Evolutionary conservation across 371 early-diverging fungal species (phyloP).

Genomic region (Saksenaea vasiformis): DNA sequence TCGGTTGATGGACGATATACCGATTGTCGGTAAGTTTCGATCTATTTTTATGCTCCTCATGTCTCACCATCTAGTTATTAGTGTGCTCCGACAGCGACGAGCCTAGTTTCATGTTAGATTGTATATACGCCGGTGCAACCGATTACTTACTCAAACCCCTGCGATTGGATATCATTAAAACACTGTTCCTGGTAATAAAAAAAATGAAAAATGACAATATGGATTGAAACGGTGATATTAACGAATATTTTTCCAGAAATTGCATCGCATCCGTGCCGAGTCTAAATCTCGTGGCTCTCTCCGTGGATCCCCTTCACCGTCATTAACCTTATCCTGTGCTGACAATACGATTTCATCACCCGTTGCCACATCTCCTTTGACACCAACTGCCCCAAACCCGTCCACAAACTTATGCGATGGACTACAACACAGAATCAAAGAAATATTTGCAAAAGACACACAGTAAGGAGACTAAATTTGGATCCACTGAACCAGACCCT

Average conservation of each 20-base stretch:
- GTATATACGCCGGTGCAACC: conserved; percentile 51
- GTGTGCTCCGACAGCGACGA: conserved; percentile 34
- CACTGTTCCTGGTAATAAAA: conserved; percentile 49
- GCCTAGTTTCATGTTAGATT: conserved; percentile 37
- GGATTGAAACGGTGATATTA: no score
- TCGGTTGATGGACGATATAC: conserved; percentile 2
- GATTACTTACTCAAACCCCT: conserved; percentile 54
- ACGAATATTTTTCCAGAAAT: conserved; percentile 7
- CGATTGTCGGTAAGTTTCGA: conserved; percentile 9
- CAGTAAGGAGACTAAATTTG: conserved; percentile 11
- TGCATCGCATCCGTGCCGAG: conserved; percentile 21
- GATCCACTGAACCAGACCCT: neutral
- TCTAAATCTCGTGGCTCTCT: conserved; percentile 16
- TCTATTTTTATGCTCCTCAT: neutral
- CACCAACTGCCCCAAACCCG: conserved; percentile 7
- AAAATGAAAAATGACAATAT: no score
- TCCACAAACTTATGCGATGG: conserved; percentile 8
- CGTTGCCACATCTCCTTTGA: conserved; percentile 9
- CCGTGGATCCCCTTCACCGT: conserved; percentile 14
- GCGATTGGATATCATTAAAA: conserved; percentile 49
- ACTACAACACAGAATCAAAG: conserved; percentile 25
- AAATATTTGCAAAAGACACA: conserved; percentile 26
- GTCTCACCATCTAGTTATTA: conserved; percentile 5
- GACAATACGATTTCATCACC: conserved; percentile 6
- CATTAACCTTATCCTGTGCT: conserved; percentile 2